Base-by-base conservation (phyloP, 2,329 filamentous ascomycete species). In the Colletotrichum graminicola region DNA sequence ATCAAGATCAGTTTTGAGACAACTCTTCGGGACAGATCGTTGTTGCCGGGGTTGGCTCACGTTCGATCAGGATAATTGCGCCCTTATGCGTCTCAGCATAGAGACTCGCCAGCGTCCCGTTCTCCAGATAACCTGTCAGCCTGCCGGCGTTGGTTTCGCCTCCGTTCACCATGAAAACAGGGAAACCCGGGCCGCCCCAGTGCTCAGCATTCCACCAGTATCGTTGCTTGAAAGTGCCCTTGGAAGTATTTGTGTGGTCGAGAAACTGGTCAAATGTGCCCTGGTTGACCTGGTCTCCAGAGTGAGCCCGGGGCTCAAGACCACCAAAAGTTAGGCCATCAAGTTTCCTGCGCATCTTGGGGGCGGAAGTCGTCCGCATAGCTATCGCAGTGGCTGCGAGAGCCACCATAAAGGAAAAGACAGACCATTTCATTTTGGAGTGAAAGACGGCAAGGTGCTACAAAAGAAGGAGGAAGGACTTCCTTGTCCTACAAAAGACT, bases 121-220 rank as follows among this genome's bases (percentile, higher is more conserved):
- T 73, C 39, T 18, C 45, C 51, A 73, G 34, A 21, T 43, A 64
- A 21, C 63, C 59, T 21, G 43, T 39, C 2, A 32, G 34, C 2
- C 21, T 26, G 23, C 51, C 47, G 16, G 69, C 63, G 23, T 59
- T 8, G 7, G 23, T 10, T 23, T 74, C 72, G 23, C 70, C 72
- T 5, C 32, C 55, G 14, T 55, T 73, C 1, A 71, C 12, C 60
- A 74, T 57, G 59, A 74, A 70, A n/a, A 74, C 21, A 11, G 71
- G 57, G 34, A 52, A 63, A 2, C 54, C 71, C 18, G 66, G 62
- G 10, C 72, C 72, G 1, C 62, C 66, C 66, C 70, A 73, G 29
- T 66, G 41, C 21, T 62, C 62, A 10, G 70, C 57, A 21, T 70
- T 70, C 34, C 56, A 71, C 71, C 72, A 74, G 34, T 62, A 74